Base-by-base conservation (phyloP, 495 filamentous ascomycete species). In the Aspergillus coremiiformis region DNA sequence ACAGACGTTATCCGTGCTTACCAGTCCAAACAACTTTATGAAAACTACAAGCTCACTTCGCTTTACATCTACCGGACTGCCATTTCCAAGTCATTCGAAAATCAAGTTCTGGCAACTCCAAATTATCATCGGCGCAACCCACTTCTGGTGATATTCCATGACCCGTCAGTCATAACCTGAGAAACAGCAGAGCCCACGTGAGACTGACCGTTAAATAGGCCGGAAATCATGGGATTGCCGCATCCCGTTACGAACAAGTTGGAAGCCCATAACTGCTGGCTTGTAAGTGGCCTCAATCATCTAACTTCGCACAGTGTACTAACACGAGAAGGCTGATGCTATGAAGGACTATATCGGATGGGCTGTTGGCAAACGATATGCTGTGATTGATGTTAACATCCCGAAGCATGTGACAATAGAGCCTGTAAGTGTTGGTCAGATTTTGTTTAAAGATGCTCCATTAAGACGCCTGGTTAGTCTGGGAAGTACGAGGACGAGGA, bases 371-470 rank as follows among this genome's bases (percentile, higher is more conserved):
- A 79, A 86, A 41, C 82, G 77, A 19, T 96, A 86, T 61, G 88
- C 80, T 0, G 78, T 98, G 24, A 79, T 97, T 26, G 93, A 98
- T 59, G 82, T 93, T 21, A 97, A 96, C 53, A 79, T 97, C 15
- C 92, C 91, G 0, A 83, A 83, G 53, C 78, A 84, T 54, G 70
- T 88, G 27, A 83, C 82, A 11, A 61, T 52, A 17, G 59, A 65
- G 21, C 49, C 54, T 30, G 72, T 68, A 55, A 56, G 61, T 56
- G 20, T 49, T 56, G 11, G 30, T 58, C 2, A 60, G 68, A 23
- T 68, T 17, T 20, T 19, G 15, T 39, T 71, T 53, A 54, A 66
- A 20, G 9, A 4, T 43, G 20, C 12, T 48, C 9, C 9, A 17
- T 17, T 23, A 6, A 30, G 21, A 53, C 11, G 21, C 70, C n/a